Evolutionary conservation across 768 basidiomycete genomes (phyloP).

Genomic region (Mycena floridula): DNA sequence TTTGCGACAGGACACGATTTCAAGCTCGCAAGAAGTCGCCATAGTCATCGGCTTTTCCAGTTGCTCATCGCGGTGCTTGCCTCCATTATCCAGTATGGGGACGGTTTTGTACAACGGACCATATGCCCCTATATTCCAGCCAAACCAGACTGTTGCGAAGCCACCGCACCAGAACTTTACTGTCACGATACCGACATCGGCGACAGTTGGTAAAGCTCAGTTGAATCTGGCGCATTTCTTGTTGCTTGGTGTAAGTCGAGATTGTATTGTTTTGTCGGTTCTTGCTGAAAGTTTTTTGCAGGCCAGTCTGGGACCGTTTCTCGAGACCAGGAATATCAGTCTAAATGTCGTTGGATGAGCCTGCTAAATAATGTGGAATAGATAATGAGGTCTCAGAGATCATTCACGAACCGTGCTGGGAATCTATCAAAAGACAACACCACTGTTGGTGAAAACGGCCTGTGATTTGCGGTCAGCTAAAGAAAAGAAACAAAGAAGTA

Average conservation of each 20-base stretch:
- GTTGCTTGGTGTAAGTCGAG: slow-evolving; percentile 25
- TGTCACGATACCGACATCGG: slow-evolving; percentile 22
- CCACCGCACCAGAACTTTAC: slow-evolving; percentile 33
- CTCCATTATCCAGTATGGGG: slow-evolving; percentile 17
- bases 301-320: no score
- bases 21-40: slow-evolving; percentile 25
- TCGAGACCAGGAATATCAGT: no score
- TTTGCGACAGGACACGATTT: slow-evolving; percentile 23
- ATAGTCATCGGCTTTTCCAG: slow-evolving; percentile 23
- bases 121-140: slow-evolving; percentile 18
- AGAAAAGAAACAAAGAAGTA: no score
- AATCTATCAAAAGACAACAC: no score
- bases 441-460: no score
- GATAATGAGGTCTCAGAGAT: no score
- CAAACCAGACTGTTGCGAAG: slow-evolving; percentile 15
- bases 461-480: no score
- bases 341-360: no score
- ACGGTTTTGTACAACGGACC: slow-evolving; percentile 21
- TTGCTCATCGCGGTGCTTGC: slow-evolving; percentile 16
- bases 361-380: no score
- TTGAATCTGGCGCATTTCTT: slow-evolving; percentile 23
- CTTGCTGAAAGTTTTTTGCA: no score
- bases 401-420: no score
- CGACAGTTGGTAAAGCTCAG: slow-evolving; percentile 16
- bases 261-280: no score